Base-by-base conservation (phyloP, 2,329 filamentous ascomycete genomes). In the Aspergillus aculeatus region DNA sequence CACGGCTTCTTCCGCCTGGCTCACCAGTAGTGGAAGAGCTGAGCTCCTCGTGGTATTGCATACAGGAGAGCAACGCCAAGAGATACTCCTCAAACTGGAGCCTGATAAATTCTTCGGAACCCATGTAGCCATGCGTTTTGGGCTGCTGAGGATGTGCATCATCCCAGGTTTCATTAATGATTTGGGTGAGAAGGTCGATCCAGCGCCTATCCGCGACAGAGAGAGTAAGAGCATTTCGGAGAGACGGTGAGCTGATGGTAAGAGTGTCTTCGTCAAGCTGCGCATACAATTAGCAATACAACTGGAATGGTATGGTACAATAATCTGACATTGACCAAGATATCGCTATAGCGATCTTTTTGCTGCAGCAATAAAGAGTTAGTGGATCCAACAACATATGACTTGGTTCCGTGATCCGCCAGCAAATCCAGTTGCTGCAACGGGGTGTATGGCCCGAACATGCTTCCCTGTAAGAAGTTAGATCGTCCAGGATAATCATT, bases 71-170 rank as follows among this genome's bases (percentile, higher is more conserved):
- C 63, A 99, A 83, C 0, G 92, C 91, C 24, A 98, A 84, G 5
- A 99, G 84, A 72, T 99, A 99, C 70, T 97, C 93, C 77, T 99
- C 95, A 64, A 99, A 99, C 70, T 98, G 94, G 47, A 97, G 86
- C 31, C 95, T 87, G 68, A 99, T 99, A 71, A 97, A 97, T 73
- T 98, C 95, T 77, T 99, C 95, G 63, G 92, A 97, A 31, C 95
- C 95, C 41, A 92, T 88, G 71, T 97, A 99, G 31, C 93, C 93
- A 81, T 97, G 89, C 2, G 92, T 96, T 70, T 92, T 97, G n/a
- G 95, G 95, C 51, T 91, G 84, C 63, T 87, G 86, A 0, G 95
- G 95, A 70, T 98, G 94, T 4, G 87, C 81, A 47, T 96, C 92
- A 72, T 99, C 95, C 95, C 95, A 99, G 0, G 95, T 97, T 65